A percentile compares a stretch with the other conserved stretches of the same genome.
phyloP scores from a whole-genome alignment of 805 yeast genomes.

The Cyberlindnera petersonii region DNA sequence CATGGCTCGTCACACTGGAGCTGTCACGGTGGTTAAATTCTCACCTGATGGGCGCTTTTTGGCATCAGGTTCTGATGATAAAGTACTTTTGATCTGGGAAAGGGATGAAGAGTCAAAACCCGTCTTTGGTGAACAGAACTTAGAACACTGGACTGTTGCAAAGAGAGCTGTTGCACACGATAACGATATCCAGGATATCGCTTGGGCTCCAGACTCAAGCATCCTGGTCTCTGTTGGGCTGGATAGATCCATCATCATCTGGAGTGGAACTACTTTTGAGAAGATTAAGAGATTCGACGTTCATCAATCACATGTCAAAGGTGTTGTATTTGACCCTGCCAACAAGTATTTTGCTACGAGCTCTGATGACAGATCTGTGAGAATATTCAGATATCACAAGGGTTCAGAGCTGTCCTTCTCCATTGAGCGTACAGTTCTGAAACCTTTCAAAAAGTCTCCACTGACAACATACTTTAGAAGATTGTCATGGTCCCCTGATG shows the following conservation, averaged over 20 bases:
- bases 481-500: constrained; percentile 89
- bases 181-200: constrained; percentile 94
- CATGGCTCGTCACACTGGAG: constrained; percentile 95
- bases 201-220: constrained; percentile 96
- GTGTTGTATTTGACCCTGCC: constrained; percentile 97
- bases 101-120: constrained; percentile 61
- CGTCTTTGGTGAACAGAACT: constrained; percentile 72
- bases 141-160: constrained; percentile 93
- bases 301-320: constrained; percentile 94
- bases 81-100: constrained; percentile 89
- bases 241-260: constrained; percentile 86
- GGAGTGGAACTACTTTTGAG: constrained; percentile 93
- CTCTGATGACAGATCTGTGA: constrained; percentile 89
- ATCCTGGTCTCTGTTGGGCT: constrained; percentile 90
- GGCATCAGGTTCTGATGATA: constrained; percentile 95
- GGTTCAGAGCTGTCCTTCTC: constrained; percentile 77
- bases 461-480: constrained; percentile 86
- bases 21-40: constrained; percentile 89
- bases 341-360: constrained; percentile 96
- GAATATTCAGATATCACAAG: constrained; percentile 81
- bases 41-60: constrained; percentile 88
- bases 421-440: constrained; percentile 75
- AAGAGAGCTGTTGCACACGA: constrained; percentile 94
- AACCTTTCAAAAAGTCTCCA: constrained; percentile 87
- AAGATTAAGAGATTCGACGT: constrained; percentile 83